Conservation (phyloP, 2,329 filamentous ascomycete genomes). For the Epichloe scottii region DNA sequence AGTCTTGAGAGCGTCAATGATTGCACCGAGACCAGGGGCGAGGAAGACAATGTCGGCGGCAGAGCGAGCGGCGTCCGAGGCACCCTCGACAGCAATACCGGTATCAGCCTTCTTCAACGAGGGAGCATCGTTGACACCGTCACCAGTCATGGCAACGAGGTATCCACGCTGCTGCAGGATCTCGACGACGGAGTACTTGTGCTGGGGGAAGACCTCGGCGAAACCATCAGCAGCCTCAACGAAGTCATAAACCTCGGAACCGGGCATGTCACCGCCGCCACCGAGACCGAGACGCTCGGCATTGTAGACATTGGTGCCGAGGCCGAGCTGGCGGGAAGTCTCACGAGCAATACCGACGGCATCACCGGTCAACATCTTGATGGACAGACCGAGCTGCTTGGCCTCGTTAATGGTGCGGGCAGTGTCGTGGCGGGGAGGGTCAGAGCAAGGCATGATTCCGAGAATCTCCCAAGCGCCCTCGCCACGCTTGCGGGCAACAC, state of each 20-base stretch:
- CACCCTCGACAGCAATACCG: constrained; percentile 87
- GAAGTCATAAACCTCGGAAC: constrained; percentile 89
- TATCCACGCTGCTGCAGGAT: constrained; percentile 89
- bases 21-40: constrained; percentile 78
- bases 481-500: constrained; percentile 81
- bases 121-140: constrained; percentile 88
- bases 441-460: constrained; percentile 88
- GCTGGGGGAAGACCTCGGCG: constrained; percentile 86
- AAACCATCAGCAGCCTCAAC: constrained; percentile 92
- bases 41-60: constrained; percentile 92
- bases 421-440: constrained; percentile 83
- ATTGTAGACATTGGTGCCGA: constrained; percentile 89
- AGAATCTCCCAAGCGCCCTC: constrained; percentile 79
- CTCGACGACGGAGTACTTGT: constrained; percentile 91
- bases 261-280: constrained; percentile 83
- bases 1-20: constrained; percentile 86
- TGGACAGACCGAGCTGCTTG: constrained; percentile 73
- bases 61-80: constrained; percentile 80
- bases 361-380: constrained; percentile 95
- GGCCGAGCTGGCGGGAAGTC: constrained; percentile 80
- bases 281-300: constrained; percentile 84
- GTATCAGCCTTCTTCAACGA: constrained; percentile 94
- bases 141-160: constrained; percentile 91
- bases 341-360: constrained; percentile 87
- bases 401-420: constrained; percentile 83